Conservation (phyloP, 129 eudicot genomes). For the Glebionis coronaria region DNA sequence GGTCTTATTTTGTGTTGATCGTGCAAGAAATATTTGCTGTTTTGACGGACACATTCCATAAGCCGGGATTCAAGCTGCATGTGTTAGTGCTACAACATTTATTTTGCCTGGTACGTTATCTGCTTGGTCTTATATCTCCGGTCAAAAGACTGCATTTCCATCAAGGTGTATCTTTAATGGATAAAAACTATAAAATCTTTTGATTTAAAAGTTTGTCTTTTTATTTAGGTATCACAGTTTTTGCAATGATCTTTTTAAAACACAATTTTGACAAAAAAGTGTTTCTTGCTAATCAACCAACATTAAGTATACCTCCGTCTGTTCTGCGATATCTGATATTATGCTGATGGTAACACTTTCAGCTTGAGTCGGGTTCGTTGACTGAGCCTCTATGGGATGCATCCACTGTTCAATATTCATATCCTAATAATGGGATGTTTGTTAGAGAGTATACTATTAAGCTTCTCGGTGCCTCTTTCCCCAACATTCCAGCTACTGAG, state of each 20-base stretch:
- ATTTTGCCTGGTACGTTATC: constrained; percentile 66
- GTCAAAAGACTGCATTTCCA: neutral
- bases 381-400: constrained; percentile 94
- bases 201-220: neutral
- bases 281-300: neutral
- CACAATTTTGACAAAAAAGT: neutral
- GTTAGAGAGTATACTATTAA: constrained; percentile 88
- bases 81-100: constrained; percentile 86
- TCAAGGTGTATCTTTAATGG: neutral
- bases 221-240: neutral
- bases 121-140: neutral
- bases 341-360: constrained; percentile 16
- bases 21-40: constrained; percentile 99
- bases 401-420: constrained; percentile 64
- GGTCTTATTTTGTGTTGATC: constrained; percentile 78
- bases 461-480: constrained; percentile 86
- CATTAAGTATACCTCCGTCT: neutral
- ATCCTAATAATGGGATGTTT: constrained; percentile 77
- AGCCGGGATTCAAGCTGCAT: constrained; percentile 96
- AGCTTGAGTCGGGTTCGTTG: constrained; percentile 77
- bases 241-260: neutral
- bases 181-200: neutral
- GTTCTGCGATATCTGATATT: neutral
- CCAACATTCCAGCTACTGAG: constrained; percentile 88
- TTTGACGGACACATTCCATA: constrained; percentile 94